Evolutionary conservation across 208 protist species (phyloP).

Genomic region (Wallacemonas sp.): DNA sequence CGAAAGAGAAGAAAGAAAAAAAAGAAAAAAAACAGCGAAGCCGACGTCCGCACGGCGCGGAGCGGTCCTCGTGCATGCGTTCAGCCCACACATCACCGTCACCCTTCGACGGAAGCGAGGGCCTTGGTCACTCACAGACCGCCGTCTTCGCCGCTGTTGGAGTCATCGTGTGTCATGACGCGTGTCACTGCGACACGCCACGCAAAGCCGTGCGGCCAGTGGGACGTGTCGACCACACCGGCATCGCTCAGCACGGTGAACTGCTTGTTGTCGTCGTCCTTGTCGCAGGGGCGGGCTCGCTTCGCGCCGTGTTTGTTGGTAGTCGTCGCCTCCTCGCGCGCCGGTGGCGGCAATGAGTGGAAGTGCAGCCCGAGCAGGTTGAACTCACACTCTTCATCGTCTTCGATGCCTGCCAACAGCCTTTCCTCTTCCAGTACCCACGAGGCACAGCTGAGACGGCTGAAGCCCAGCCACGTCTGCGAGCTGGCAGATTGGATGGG

Average conservation of each 20-base stretch:
- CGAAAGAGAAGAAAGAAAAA: neutral
- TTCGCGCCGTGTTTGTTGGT: too few relatives aligned
- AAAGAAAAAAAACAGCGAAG: constrained; percentile 2
- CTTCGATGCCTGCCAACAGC: constrained; percentile 23
- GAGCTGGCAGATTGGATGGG: constrained; percentile 23
- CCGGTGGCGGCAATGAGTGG: too few relatives aligned
- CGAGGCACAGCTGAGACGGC: constrained; percentile 49
- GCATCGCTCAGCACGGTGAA: too few relatives aligned
- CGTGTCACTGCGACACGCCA: constrained; percentile 1
- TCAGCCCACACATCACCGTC: too few relatives aligned
- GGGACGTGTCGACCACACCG: neutral
- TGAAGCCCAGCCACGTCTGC: constrained; percentile 43
- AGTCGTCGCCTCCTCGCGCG: neutral
- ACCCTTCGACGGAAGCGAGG: neutral
- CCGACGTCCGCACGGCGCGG: neutral
- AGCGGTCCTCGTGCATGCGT: neutral
- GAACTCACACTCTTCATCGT: constrained; percentile 42
- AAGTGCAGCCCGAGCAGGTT: constrained; percentile 17
- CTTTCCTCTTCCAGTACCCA: constrained; percentile 47
- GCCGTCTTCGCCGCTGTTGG: constrained; percentile 1
- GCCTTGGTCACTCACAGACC: neutral
- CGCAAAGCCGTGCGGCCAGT: neutral
- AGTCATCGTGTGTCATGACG: neutral
- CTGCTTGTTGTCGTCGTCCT: too few relatives aligned
- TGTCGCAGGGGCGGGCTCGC: neutral